phyloP scores from a whole-genome alignment of 768 basidiomycete species.

The Suillus plorans region DNA sequence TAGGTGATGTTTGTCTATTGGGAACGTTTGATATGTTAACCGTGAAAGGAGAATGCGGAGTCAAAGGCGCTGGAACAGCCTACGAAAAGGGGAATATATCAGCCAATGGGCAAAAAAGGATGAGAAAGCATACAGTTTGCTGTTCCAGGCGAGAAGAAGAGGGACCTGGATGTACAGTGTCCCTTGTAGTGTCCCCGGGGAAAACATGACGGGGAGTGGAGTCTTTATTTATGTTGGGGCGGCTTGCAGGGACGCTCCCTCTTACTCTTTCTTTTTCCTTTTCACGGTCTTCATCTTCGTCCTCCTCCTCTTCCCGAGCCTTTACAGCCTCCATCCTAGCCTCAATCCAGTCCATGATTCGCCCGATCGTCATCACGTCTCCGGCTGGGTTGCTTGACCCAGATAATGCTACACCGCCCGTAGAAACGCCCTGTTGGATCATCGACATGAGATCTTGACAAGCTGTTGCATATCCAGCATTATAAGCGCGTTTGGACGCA shows the following conservation, averaged over 20 bases:
- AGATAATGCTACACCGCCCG: conserved; percentile 43
- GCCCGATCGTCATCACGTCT: conserved; percentile 70
- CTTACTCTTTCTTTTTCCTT: conserved; percentile 45
- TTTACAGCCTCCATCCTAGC: conserved; percentile 76
- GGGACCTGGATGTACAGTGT: conserved; percentile 14
- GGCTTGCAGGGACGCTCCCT: conserved; percentile 20
- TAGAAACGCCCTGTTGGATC: conserved; percentile 81
- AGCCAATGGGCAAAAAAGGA: conserved; percentile 6
- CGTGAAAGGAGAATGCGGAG: conserved; percentile 31
- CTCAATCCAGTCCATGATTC: conserved; percentile 85
- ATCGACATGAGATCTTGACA: conserved; percentile 80
- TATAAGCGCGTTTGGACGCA: conserved; percentile 78
- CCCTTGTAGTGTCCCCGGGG: conserved; percentile 20
- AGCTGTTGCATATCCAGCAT: conserved; percentile 75
- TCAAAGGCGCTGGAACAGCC: conserved; percentile 26
- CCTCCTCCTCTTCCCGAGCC: conserved; percentile 76
- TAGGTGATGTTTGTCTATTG: conserved; percentile 26
- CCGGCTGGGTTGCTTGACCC: conserved; percentile 45
- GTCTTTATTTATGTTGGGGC: conserved; percentile 21
- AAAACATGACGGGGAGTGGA: conserved; percentile 14
- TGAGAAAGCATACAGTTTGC: conserved; percentile 29
- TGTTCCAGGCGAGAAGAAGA: conserved; percentile 20
- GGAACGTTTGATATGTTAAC: conserved; percentile 17
- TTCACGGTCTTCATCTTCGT: conserved; percentile 76
- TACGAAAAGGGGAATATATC: conserved; percentile 9